Evolutionary conservation across 1,284 basidiomycete species (phyloP).

Genomic region (Cryptococcus sp.): DNA sequence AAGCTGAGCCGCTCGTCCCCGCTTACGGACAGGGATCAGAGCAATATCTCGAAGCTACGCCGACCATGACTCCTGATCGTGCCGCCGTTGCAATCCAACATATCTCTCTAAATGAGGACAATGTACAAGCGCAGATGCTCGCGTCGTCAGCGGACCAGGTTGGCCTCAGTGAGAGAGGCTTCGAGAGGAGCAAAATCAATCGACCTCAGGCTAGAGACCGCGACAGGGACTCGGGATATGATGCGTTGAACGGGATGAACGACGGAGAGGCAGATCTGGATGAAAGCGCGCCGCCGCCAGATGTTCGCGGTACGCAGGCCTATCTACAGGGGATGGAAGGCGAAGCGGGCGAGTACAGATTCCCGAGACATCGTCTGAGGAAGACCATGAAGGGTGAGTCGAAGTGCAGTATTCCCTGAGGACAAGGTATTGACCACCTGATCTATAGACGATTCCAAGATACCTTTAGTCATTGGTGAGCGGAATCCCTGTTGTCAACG

Average conservation of each 20-base stretch:
- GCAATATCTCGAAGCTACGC: neutral
- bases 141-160: neutral
- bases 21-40: slow-evolving; percentile 1
- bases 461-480: slow-evolving; percentile 54
- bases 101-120: neutral
- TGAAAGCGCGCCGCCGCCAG: slow-evolving; percentile 41
- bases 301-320: slow-evolving; percentile 39
- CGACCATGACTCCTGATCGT: neutral
- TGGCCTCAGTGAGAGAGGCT: neutral
- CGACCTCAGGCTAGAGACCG: slow-evolving; percentile 4
- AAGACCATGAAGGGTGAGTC: slow-evolving; percentile 54
- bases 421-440: neutral
- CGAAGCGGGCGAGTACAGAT: slow-evolving; percentile 45
- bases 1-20: neutral
- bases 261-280: slow-evolving; percentile 55
- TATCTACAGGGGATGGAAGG: slow-evolving; percentile 42
- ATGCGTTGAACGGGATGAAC: slow-evolving; percentile 46
- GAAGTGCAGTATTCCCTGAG: neutral
- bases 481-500: neutral
- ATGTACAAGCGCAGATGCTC: neutral
- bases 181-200: slow-evolving; percentile 8
- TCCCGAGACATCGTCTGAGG: slow-evolving; percentile 54
- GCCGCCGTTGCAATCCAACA: neutral
- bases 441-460: slow-evolving; percentile 53
- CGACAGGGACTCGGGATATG: slow-evolving; percentile 37